Evolutionary conservation across 495 filamentous ascomycete species (phyloP).

Genomic region (Aspergillus mulundensis): DNA sequence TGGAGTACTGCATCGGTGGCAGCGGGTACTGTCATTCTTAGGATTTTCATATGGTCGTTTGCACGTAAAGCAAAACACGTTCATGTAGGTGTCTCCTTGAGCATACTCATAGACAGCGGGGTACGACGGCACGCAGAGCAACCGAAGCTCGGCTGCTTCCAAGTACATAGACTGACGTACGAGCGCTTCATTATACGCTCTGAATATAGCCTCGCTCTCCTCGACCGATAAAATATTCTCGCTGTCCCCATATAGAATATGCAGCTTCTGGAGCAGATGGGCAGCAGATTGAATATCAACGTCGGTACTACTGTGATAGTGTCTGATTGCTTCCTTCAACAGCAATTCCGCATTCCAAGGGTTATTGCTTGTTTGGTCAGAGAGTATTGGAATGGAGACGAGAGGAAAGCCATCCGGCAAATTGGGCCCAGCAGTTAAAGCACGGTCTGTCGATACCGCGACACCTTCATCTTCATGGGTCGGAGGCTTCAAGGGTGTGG

Average conservation of each 20-base stretch:
- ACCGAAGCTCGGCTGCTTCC: conserved; percentile 65
- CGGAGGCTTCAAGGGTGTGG: conserved; percentile 25
- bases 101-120: conserved; percentile 57
- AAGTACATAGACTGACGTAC: conserved; percentile 59
- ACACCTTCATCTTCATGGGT: conserved; percentile 8
- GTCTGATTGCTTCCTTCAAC: conserved; percentile 39
- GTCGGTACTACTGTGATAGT: conserved; percentile 40
- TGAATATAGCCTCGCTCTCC: conserved; percentile 51
- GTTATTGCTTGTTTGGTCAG: conserved; percentile 31
- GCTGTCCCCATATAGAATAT: conserved; percentile 36
- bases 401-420: conserved; percentile 23
- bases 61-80: conserved; percentile 46
- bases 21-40: conserved; percentile 38
- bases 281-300: conserved; percentile 46
- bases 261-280: conserved; percentile 44
- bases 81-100: conserved; percentile 45
- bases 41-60: conserved; percentile 45
- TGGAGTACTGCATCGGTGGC: conserved; percentile 39
- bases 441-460: neutral
- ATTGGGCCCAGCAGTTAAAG: conserved; percentile 12
- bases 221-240: conserved; percentile 42
- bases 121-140: conserved; percentile 59
- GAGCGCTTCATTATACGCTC: conserved; percentile 62
- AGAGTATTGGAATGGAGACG: conserved; percentile 28
- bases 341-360: conserved; percentile 50